A percentile compares a stretch with the other conserved stretches of the same genome.
Evolutionary conservation across 805 yeast species (phyloP).

Genomic region (Cyberlindnera japonica): DNA sequence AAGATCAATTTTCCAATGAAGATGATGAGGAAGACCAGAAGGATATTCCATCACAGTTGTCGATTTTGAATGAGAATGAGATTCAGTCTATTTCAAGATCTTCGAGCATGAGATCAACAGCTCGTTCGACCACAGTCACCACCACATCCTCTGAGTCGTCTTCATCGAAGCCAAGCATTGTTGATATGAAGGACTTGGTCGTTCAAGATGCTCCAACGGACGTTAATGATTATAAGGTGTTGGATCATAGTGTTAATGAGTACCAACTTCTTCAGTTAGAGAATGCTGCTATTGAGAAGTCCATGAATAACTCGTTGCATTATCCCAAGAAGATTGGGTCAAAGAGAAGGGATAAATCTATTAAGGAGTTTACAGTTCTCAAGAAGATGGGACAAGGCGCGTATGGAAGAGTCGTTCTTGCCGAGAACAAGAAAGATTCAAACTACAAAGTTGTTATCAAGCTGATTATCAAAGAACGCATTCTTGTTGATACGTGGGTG

Average conservation of each 20-base stretch:
- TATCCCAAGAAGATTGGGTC: slow-evolving; percentile 54
- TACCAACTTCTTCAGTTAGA: slow-evolving; percentile 44
- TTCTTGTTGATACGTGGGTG: slow-evolving; percentile 96
- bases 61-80: slow-evolving; percentile 37
- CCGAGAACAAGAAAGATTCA: slow-evolving; percentile 60
- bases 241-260: slow-evolving; percentile 29
- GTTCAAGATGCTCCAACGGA: slow-evolving; percentile 11
- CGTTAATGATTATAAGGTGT: slow-evolving; percentile 16
- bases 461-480: slow-evolving; percentile 87
- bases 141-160: slow-evolving; percentile 14
- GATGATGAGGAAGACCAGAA: slow-evolving; percentile 30
- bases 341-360: slow-evolving; percentile 63
- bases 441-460: slow-evolving; percentile 73
- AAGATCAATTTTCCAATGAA: slow-evolving; percentile 22
- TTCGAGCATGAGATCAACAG: slow-evolving; percentile 24
- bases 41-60: slow-evolving; percentile 37
- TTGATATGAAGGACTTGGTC: slow-evolving; percentile 7
- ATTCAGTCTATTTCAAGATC: slow-evolving; percentile 26
- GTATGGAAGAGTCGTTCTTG: slow-evolving; percentile 88
- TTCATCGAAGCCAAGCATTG: slow-evolving; percentile 7
- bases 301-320: slow-evolving; percentile 32
- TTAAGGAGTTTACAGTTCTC: slow-evolving; percentile 64
- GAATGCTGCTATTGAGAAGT: slow-evolving; percentile 38
- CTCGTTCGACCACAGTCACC: slow-evolving; percentile 14
- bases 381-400: slow-evolving; percentile 95